Base-by-base conservation (phyloP, 2,329 filamentous ascomycete genomes). In the Trichoderma polysporum region DNA sequence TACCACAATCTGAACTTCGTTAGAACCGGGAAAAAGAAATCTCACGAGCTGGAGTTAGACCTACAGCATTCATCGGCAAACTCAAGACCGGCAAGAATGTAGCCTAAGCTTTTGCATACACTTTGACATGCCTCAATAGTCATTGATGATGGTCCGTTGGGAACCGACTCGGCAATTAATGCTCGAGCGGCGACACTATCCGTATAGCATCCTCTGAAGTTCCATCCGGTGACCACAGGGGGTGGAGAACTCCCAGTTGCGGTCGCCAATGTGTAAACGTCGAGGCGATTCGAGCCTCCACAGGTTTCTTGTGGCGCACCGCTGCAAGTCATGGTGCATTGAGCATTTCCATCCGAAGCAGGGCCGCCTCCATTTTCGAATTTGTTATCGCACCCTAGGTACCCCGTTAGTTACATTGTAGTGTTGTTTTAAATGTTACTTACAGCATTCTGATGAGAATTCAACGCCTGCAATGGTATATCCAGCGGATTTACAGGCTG, bases 311-410 rank as follows among this genome's bases (percentile, higher is more conserved):
- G 27, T 6, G 57, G 57, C 7, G 57, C 57, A 49, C 57, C 57
- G 39, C 57, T 59, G 10, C 57, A 59, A 33, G 57, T 59, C 57
- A 59, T 59, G 27, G 57, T 59, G n/a, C 57, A 59, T n/a, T 59
- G 57, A 17, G 57, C 57, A 35, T 33, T 59, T 59, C 57, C 57
- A n/a, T 59, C 57, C 47, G 57, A 33, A 12, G 57, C 57, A 31
- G 57, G 57, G 12, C 39, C 57, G 17, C 57, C 57, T 25, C 57
- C 57, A 6, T 59, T 59, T 17, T 31, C n/a, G 39, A 59, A 47
- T n/a, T 47, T 59, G 57, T 5, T 59, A 25, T 59, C 57, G 29
- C 57, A 59, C 57, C 57, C 57, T 59, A 2, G 19, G 7, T 31
- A 25, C 1, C n/a, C n/a, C n/a, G 25, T 59, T 49, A 59, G 57